Evolutionary conservation across 495 filamentous ascomycete species (phyloP).

Genomic region (Trichoderma asperelloides): DNA sequence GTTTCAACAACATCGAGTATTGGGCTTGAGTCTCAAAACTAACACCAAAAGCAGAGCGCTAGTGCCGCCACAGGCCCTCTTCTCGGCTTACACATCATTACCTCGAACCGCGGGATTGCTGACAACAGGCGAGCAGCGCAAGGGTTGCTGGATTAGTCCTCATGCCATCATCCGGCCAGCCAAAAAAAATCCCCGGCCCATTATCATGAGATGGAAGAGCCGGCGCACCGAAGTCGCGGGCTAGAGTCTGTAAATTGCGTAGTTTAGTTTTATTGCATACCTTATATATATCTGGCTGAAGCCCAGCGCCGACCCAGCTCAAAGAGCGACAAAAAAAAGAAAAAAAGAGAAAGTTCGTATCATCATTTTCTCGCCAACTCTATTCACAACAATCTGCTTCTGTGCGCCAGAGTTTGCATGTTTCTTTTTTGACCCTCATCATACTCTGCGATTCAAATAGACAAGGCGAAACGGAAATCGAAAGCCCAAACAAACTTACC

Average conservation of each 20-base stretch:
- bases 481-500: background rate
- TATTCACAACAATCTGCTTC: too few species aligned
- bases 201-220: background rate
- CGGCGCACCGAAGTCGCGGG: background rate
- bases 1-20: background rate
- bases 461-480: background rate
- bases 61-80: background rate
- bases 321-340: too few species aligned
- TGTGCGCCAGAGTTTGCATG: background rate
- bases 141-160: background rate
- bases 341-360: too few species aligned
- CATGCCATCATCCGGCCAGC: background rate
- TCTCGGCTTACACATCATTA: slow-evolving; percentile 7
- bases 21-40: background rate
- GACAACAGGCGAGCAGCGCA: background rate
- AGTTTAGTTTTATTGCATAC: too few species aligned
- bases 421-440: background rate
- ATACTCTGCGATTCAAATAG: background rate
- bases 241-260: background rate
- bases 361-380: too few species aligned
- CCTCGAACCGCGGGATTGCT: background rate
- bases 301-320: too few species aligned
- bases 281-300: background rate
- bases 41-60: background rate
- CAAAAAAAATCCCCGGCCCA: too few species aligned